These are phyloP conservation scores for Suhomyces yuchorum DNA, from an alignment of 1,139 yeast species.

Conservation along the genomic window DNA sequence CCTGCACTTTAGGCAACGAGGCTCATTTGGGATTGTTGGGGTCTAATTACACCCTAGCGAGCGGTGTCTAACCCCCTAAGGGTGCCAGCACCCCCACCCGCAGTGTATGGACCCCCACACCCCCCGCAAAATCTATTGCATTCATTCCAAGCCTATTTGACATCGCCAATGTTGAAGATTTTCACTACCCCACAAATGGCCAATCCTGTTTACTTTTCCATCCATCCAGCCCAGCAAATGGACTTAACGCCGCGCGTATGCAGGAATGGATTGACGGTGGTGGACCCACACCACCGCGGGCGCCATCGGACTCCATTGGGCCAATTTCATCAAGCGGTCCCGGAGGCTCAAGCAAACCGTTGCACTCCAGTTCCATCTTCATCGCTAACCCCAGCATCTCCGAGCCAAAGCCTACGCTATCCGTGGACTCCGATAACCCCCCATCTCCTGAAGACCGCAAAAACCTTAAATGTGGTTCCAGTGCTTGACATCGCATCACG, in stretches of 20 bases:
- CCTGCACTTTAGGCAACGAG: conserved; percentile 38
- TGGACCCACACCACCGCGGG: neutral
- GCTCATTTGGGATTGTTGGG: neutral
- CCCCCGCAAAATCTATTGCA: neutral
- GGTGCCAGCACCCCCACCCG: neutral
- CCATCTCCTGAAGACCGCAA: neutral
- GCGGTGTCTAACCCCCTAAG: neutral
- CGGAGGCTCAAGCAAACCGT: neutral
- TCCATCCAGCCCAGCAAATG: neutral
- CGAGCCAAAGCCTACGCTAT: neutral
- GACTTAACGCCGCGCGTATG: conserved; percentile 6
- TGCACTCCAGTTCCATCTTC: neutral
- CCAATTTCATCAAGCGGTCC: neutral
- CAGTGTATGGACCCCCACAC: neutral
- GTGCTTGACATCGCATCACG: conserved; percentile 2
- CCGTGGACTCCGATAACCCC: neutral
- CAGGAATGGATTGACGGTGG: conserved; percentile 4
- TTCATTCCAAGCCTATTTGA: neutral
- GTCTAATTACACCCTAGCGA: neutral
- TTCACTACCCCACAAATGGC: conserved; percentile 3
- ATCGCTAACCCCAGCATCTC: neutral
- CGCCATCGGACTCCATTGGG: neutral
- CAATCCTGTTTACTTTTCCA: neutral
- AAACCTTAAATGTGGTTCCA: neutral
- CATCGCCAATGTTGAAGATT: neutral